Evolutionary conservation across 148 eudicot species (phyloP).

Genomic region (Rhododendron griersonianum): DNA sequence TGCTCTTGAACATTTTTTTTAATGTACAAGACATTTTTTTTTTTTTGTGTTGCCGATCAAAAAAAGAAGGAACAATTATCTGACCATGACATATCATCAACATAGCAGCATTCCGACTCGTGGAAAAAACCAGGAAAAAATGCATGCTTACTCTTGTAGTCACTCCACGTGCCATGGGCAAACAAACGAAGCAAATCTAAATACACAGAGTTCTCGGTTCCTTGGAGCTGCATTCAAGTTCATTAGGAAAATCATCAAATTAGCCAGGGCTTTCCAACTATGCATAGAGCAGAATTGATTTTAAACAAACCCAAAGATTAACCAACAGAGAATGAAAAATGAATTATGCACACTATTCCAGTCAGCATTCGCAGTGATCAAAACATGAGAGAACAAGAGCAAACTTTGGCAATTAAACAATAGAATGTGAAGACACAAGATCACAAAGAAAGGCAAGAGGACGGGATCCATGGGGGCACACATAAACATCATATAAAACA

Average conservation of each 20-base stretch:
- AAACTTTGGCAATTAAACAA: background rate
- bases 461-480: background rate
- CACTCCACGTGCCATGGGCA: conserved; percentile 97
- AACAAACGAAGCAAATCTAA: conserved; percentile 84
- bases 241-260: conserved; percentile 6
- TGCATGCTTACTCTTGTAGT: conserved; percentile 74
- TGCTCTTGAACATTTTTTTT: background rate
- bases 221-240: conserved; percentile 68
- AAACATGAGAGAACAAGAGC: background rate
- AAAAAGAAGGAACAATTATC: background rate
- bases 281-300: background rate
- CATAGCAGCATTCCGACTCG: background rate
- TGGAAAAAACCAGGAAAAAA: background rate
- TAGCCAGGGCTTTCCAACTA: background rate
- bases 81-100: background rate
- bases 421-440: background rate
- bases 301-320: background rate
- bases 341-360: background rate
- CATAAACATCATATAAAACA: background rate
- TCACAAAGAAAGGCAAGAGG: background rate
- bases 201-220: conserved; percentile 61
- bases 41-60: background rate
- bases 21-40: background rate
- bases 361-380: background rate
- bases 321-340: background rate